Conservation (phyloP, 345 rosid genomes). For the Salix exigua region DNA sequence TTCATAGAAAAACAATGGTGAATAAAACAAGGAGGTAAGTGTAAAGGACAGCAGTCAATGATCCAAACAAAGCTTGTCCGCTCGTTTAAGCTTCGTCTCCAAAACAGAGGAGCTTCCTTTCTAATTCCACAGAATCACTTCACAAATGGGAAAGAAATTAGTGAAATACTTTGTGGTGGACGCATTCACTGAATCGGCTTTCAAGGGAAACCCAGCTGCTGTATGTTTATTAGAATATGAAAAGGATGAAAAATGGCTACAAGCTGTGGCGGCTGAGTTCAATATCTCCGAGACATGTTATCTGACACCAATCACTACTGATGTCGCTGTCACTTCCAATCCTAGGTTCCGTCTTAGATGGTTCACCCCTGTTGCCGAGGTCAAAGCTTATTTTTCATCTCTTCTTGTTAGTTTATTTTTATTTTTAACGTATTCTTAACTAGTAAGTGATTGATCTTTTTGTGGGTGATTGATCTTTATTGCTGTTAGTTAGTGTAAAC, state of each 20-base stretch:
- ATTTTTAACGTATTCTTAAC: not conserved
- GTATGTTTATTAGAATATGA: slow-evolving; percentile 69
- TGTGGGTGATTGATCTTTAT: not conserved
- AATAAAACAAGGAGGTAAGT: too few species aligned
- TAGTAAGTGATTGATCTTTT: too few species aligned
- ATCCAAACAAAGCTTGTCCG: too few species aligned
- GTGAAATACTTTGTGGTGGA: slow-evolving; percentile 43
- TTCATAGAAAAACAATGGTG: too few species aligned
- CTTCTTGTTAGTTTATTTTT: not conserved
- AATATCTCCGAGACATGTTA: slow-evolving; percentile 16
- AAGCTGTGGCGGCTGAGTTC: slow-evolving; percentile 33
- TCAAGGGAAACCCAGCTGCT: slow-evolving; percentile 82
- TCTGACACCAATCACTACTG: not conserved
- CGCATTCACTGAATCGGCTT: slow-evolving; percentile 65
- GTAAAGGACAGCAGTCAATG: too few species aligned
- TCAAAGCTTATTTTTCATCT: not conserved
- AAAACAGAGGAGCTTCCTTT: too few species aligned
- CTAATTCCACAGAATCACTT: too few species aligned
- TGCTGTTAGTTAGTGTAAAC: too few species aligned
- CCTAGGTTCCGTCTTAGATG: slow-evolving; percentile 24
- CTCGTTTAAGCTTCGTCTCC: too few species aligned
- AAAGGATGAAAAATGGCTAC: slow-evolving; percentile 65
- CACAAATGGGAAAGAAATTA: not conserved
- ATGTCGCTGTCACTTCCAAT: slow-evolving; percentile 1
- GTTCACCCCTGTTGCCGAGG: slow-evolving; percentile 27